Conservation (phyloP, 768 basidiomycete species). For the Tricholoma hemisulphureum region DNA sequence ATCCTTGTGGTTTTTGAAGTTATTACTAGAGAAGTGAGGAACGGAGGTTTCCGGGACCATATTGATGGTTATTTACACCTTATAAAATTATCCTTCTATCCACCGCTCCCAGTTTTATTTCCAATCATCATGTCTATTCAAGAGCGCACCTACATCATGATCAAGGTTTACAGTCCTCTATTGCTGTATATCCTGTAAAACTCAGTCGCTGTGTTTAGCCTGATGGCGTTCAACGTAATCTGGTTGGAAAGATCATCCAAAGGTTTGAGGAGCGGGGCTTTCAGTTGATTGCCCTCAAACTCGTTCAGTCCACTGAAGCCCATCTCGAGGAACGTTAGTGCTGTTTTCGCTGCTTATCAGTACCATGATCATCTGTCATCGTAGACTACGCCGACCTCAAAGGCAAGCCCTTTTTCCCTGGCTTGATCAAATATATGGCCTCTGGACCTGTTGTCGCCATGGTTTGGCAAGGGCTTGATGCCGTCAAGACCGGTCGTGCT, state of each 20-base stretch:
- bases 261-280: conserved; percentile 98
- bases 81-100: conserved; percentile 11
- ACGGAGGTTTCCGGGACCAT: conserved; percentile 41
- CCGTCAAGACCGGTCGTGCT: conserved; percentile 91
- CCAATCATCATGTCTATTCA: conserved; percentile 55
- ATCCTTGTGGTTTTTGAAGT: conserved; percentile 22
- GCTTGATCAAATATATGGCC: conserved; percentile 94
- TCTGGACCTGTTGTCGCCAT: conserved; percentile 94
- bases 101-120: too few relatives aligned
- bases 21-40: conserved; percentile 1
- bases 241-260: conserved; percentile 92
- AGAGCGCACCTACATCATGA: conserved; percentile 99
- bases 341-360: conserved; percentile 12
- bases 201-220: conserved; percentile 53
- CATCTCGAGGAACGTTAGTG: conserved; percentile 88
- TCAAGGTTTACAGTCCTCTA: conserved; percentile 66
- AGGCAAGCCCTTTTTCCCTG: conserved; percentile 94
- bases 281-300: conserved; percentile 95
- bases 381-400: conserved; percentile 95
- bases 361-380: conserved; percentile 10
- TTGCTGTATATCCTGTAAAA: not conserved
- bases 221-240: conserved; percentile 96
- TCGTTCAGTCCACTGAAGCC: conserved; percentile 71
- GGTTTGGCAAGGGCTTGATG: conserved; percentile 94
- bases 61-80: conserved; percentile 44